phyloP scores from a whole-genome alignment of 805 yeast species.

The Metschnikowia kunwiensis region DNA sequence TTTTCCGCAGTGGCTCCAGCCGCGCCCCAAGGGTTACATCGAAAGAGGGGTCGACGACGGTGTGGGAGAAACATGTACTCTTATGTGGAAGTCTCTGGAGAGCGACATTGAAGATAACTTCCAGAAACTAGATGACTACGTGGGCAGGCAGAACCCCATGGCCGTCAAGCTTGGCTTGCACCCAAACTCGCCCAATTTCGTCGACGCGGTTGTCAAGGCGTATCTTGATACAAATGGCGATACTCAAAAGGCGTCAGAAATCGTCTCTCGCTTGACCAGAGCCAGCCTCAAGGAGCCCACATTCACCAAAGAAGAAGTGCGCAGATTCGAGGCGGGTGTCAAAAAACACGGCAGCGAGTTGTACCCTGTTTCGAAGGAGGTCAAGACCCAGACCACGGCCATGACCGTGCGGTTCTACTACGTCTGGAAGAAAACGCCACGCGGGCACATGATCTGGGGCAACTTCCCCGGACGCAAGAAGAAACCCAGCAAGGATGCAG shows the following conservation, averaged over 20 bases:
- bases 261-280: slow-evolving; percentile 50
- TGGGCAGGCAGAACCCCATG: slow-evolving; percentile 51
- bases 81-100: slow-evolving; percentile 61
- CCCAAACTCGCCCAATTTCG: slow-evolving; percentile 73
- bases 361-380: slow-evolving; percentile 65
- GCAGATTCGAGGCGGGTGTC: slow-evolving; percentile 72
- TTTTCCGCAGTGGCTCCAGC: slow-evolving; percentile 74
- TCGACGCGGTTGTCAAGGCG: slow-evolving; percentile 65
- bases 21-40: slow-evolving; percentile 73
- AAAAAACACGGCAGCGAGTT: slow-evolving; percentile 72
- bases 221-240: slow-evolving; percentile 54
- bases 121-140: slow-evolving; percentile 48
- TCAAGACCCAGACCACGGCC: slow-evolving; percentile 68
- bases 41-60: slow-evolving; percentile 77
- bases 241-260: slow-evolving; percentile 44
- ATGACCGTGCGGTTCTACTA: slow-evolving; percentile 86
- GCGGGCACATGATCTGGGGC: slow-evolving; percentile 80
- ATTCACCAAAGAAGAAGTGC: slow-evolving; percentile 58
- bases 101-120: slow-evolving; percentile 25
- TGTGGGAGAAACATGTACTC: slow-evolving; percentile 47
- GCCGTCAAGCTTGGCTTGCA: slow-evolving; percentile 55
- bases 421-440: slow-evolving; percentile 83
- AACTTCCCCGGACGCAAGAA: slow-evolving; percentile 72
- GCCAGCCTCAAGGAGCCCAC: slow-evolving; percentile 73
- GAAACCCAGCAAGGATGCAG: slow-evolving; percentile 30